phyloP scores from a whole-genome alignment of 257 asterid genomes.

The Nicotiana attenuata region DNA sequence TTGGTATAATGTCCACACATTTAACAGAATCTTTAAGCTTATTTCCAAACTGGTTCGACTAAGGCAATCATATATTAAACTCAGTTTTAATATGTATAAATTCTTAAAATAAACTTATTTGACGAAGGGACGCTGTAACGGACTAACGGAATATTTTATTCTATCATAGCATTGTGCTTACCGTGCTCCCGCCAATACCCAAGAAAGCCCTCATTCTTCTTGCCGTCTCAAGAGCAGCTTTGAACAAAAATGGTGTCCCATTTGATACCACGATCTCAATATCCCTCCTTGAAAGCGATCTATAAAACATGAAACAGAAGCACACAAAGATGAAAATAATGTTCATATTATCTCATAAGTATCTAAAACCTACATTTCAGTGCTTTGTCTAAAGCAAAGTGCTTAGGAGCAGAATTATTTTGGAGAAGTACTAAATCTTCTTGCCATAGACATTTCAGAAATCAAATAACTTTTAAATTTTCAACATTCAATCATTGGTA shows the following conservation, averaged over 20 bases:
- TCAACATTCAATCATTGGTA: not conserved
- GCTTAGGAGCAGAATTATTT: not conserved
- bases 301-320: conserved; percentile 18
- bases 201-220: conserved; percentile 69
- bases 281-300: conserved; percentile 69
- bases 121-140: not conserved
- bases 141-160: not conserved
- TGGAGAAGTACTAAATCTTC: not conserved
- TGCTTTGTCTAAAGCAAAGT: not conserved
- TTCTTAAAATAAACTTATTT: not conserved
- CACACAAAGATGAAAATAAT: not conserved
- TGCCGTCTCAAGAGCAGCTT: conserved; percentile 70
- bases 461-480: not conserved
- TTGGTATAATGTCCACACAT: not conserved
- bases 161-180: conserved; percentile 23
- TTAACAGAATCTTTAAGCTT: not conserved
- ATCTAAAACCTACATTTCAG: not conserved
- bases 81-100: not conserved
- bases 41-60: not conserved
- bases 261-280: conserved; percentile 65
- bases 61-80: not conserved
- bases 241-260: conserved; percentile 90
- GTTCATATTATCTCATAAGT: not conserved
- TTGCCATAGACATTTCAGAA: not conserved
- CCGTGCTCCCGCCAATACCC: conserved; percentile 54